Percentiles rank a stretch among this genome's conserved stretches.
These are phyloP conservation scores for Endocladia muricata DNA, from an alignment of 31 red algal genomes.

Conservation along the genomic window DNA sequence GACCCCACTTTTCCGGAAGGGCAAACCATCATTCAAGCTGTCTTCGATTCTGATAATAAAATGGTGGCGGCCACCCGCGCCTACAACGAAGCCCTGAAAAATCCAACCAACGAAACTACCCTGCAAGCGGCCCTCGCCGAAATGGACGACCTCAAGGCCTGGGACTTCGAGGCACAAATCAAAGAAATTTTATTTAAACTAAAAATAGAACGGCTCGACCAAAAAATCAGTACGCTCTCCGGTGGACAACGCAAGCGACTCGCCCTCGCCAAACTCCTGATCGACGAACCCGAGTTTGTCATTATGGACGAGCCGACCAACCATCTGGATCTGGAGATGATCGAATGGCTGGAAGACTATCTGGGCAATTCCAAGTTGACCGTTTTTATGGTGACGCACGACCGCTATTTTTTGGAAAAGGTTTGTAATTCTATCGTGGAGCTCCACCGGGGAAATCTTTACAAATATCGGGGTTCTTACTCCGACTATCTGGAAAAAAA, in stretches of 20 bases:
- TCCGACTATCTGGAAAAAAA: conserved; percentile 71
- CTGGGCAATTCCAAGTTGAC: conserved; percentile 45
- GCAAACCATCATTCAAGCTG: no score
- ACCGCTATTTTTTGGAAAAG: conserved; percentile 79
- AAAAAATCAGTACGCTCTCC: conserved; percentile 50
- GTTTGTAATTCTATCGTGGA: conserved; percentile 80
- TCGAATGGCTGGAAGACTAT: conserved; percentile 70
- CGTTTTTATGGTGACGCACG: conserved; percentile 79
- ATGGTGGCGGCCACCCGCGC: no score
- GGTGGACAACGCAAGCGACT: conserved; percentile 90
- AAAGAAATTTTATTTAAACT: conserved; percentile 14
- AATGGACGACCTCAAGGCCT: conserved; percentile 69
- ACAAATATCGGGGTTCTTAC: conserved; percentile 52
- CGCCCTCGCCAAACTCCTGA: conserved; percentile 78
- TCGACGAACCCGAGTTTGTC: conserved; percentile 75
- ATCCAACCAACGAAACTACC: no score
- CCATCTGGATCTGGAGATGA: conserved; percentile 78
- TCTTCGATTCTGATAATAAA: no score
- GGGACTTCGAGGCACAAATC: conserved; percentile 59
- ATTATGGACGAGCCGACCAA: conserved; percentile 93
- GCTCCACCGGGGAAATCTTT: conserved; percentile 60
- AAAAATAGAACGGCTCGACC: conserved; percentile 16
- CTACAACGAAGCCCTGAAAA: no score
- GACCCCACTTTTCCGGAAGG: no score
- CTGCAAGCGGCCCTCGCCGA: conserved; percentile 23